Conservation (phyloP, 371 early-diverging fungal species). For the Zopfochytrium polystomum region DNA sequence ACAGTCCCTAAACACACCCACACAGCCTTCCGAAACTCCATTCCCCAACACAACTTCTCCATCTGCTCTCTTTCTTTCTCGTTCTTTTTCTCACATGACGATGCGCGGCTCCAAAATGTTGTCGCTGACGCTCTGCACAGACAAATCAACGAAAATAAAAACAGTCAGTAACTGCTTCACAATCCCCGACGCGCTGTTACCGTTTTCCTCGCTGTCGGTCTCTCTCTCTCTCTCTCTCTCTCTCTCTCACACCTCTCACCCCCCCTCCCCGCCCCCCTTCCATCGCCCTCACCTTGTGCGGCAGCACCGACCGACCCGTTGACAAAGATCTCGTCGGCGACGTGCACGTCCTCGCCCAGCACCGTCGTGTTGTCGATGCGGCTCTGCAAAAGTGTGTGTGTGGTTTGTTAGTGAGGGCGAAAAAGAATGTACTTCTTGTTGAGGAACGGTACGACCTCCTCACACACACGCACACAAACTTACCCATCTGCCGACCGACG, state of each 20-base stretch:
- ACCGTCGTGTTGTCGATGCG: conserved; percentile 91
- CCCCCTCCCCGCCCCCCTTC: too few species aligned
- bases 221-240: too few species aligned
- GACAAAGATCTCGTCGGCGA: conserved; percentile 81
- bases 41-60: too few species aligned
- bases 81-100: conserved; percentile 33
- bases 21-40: too few species aligned
- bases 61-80: too few species aligned
- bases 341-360: conserved; percentile 92
- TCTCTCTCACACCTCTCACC: too few species aligned
- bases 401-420: background rate
- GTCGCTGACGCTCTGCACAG: conserved; percentile 32
- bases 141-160: conserved; percentile 1
- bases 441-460: background rate
- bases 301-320: conserved; percentile 95
- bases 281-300: conserved; percentile 68
- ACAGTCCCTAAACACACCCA: too few species aligned
- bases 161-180: background rate
- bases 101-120: conserved; percentile 43
- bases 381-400: conserved; percentile 29
- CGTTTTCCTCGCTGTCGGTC: too few species aligned
- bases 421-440: background rate
- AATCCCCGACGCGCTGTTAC: too few species aligned
- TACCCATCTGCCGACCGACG: conserved; percentile 86
- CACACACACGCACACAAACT: background rate